Conservation (phyloP, 192 early-diverging fungal genomes). For the Umbelopsis vinacea region DNA sequence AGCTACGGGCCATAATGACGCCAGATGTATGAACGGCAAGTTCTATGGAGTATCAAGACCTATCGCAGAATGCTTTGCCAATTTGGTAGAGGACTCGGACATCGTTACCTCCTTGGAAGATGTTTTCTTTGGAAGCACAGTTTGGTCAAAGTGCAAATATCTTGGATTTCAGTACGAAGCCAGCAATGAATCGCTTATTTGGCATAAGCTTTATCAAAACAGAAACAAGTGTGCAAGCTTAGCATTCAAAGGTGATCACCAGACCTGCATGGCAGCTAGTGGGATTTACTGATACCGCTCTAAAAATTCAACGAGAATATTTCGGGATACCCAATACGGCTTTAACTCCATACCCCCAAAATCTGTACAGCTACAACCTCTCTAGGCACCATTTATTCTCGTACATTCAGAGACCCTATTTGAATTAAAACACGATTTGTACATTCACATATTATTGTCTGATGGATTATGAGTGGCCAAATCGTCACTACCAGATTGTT, state of each 20-base stretch:
- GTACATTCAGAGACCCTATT: neutral
- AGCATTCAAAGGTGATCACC: neutral
- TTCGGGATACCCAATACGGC: neutral
- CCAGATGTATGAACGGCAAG: slow-evolving; percentile 18
- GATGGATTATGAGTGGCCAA: neutral
- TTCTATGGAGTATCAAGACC: slow-evolving; percentile 5
- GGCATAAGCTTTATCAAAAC: neutral
- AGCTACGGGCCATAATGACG: neutral
- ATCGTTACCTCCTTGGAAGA: neutral
- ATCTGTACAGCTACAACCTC: neutral
- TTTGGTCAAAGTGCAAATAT: neutral
- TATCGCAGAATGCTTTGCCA: slow-evolving; percentile 11
- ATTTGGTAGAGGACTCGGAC: neutral
- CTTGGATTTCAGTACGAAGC: neutral
- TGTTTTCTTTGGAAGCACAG: slow-evolving; percentile 5
- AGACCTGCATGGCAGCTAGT: too few relatives aligned
- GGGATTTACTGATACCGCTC: too few relatives aligned
- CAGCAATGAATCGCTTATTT: neutral
- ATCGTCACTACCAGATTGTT: neutral
- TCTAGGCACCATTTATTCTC: neutral
- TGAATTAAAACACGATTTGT: neutral
- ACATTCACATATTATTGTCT: neutral
- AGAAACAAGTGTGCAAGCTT: neutral
- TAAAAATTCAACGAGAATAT: too few relatives aligned
- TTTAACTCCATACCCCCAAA: neutral